Conservation (phyloP, 2,329 filamentous ascomycete genomes). For the Plenodomus lindquistii region DNA sequence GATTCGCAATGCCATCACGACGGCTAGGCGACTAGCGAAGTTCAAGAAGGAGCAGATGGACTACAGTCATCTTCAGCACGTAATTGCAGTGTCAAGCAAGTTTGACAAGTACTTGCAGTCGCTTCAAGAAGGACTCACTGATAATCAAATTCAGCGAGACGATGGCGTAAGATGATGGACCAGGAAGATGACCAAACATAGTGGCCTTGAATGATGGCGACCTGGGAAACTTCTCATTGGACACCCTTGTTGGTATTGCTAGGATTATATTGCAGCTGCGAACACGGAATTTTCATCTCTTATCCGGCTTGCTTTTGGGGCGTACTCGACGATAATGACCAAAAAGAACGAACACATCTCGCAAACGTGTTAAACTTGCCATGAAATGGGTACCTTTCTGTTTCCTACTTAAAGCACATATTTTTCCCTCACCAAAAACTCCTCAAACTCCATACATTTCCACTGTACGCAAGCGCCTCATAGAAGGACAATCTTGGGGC, state of each 20-base stretch:
- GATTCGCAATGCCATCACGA: slow-evolving; percentile 50
- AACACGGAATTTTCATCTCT: no score
- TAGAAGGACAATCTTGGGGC: no score
- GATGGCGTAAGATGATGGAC: background rate
- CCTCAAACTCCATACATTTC: slow-evolving; percentile 31
- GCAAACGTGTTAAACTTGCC: no score
- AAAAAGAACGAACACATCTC: no score
- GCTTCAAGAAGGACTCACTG: slow-evolving; percentile 9
- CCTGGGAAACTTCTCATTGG: no score
- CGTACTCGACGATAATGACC: no score
- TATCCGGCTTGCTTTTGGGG: no score
- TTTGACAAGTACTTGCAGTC: slow-evolving; percentile 14
- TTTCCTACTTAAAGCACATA: slow-evolving; percentile 29
- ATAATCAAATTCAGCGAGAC: slow-evolving; percentile 5
- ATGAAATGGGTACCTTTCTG: no score
- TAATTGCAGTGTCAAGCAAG: slow-evolving; percentile 10
- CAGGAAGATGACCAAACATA: no score
- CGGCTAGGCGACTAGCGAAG: slow-evolving; percentile 19
- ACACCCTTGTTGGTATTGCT: no score
- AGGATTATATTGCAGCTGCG: no score
- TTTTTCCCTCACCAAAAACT: slow-evolving; percentile 25
- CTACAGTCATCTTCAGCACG: slow-evolving; percentile 10
- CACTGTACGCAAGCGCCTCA: slow-evolving; percentile 25
- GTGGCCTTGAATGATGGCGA: no score
- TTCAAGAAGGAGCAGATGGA: slow-evolving; percentile 11